Evolutionary conservation across 192 early-diverging fungal species (phyloP).

Genomic region (Coemansia sp.): DNA sequence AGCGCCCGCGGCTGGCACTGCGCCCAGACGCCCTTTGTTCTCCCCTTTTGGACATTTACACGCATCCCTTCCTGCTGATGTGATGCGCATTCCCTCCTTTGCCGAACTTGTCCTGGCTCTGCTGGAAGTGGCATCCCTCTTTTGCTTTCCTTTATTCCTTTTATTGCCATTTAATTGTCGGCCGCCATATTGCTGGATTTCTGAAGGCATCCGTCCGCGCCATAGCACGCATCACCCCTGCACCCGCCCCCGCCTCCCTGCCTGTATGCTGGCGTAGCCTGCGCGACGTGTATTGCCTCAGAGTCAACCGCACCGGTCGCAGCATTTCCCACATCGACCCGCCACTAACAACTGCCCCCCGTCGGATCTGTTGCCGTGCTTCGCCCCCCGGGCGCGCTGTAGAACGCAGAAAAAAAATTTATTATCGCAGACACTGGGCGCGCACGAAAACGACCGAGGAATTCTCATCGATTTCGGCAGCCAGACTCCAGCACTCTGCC

Average conservation of each 20-base stretch:
- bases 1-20: neutral
- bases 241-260: neutral
- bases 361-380: neutral
- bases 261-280: neutral
- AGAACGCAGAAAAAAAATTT: neutral
- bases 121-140: neutral
- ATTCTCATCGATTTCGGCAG: neutral
- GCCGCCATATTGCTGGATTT: neutral
- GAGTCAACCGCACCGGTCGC: slow-evolving; percentile 1
- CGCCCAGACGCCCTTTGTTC: slow-evolving; percentile 7
- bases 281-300: neutral
- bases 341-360: neutral
- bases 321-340: slow-evolving; percentile 2
- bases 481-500: too few species aligned
- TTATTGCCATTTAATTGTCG: neutral
- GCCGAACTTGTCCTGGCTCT: neutral
- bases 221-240: neutral
- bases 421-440: neutral
- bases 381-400: neutral
- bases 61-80: neutral
- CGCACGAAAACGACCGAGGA: neutral
- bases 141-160: neutral
- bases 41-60: neutral
- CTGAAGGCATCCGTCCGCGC: neutral
- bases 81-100: neutral